Evolutionary conservation across 1,139 yeast genomes (phyloP).

Genomic region (Geotrichum carabidarum): DNA sequence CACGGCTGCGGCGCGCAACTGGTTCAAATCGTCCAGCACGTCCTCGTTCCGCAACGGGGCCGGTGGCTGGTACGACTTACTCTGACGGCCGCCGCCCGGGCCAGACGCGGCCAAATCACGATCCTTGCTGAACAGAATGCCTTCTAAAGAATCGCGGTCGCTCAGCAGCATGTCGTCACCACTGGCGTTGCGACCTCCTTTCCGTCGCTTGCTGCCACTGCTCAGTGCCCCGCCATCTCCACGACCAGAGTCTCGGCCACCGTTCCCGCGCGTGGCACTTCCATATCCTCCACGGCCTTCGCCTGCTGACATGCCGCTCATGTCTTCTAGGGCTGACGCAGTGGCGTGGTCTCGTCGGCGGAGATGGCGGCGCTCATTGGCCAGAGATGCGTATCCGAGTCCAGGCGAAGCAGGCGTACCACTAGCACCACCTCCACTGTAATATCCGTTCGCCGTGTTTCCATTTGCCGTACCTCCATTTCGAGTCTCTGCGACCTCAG

Average conservation of each 20-base stretch:
- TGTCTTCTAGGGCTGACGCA: constrained; percentile 27
- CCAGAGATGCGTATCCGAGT: constrained; percentile 19
- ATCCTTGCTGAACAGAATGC: constrained; percentile 30
- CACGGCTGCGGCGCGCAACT: constrained; percentile 12
- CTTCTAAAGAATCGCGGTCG: constrained; percentile 36
- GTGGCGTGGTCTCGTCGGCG: constrained; percentile 30
- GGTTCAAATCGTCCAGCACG: constrained; percentile 16
- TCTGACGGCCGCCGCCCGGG: constrained; percentile 11
- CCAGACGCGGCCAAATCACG: constrained; percentile 7
- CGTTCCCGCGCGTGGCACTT: constrained; percentile 36
- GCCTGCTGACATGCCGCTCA: constrained; percentile 35
- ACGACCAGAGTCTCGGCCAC: constrained; percentile 14
- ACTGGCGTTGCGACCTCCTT: constrained; percentile 19
- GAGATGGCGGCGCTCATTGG: constrained; percentile 31
- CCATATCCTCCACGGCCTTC: constrained; percentile 28
- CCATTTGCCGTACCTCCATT: not conserved
- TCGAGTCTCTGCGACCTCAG: not conserved
- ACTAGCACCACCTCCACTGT: constrained; percentile 18
- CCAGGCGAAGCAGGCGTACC: constrained; percentile 17
- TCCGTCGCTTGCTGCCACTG: constrained; percentile 21
- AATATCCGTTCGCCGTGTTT: constrained; percentile 8
- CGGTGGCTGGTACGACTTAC: constrained; percentile 44
- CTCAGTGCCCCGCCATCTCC: constrained; percentile 11
- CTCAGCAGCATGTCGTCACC: constrained; percentile 32
- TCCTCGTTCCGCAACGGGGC: constrained; percentile 19